Evolutionary conservation across 495 filamentous ascomycete genomes (phyloP).

Genomic region (Penicillium cinerascens): DNA sequence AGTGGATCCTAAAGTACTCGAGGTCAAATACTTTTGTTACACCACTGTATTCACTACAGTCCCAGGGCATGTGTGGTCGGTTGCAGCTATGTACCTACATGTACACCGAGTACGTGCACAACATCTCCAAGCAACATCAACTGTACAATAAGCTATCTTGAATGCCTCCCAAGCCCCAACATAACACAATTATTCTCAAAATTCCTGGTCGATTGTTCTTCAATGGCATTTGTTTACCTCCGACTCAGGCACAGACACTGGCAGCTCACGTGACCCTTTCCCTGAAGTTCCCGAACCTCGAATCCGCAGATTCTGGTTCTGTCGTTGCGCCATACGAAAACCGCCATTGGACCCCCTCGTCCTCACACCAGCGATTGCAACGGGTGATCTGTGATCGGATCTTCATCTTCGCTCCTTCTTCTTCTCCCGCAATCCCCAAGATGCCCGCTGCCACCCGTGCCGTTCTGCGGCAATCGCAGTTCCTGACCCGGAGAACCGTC

Average conservation of each 20-base stretch:
- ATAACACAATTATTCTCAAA: background rate
- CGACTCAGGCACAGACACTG: background rate
- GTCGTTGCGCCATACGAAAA: constrained; percentile 39
- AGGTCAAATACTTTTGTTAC: too few species aligned
- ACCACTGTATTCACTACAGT: too few species aligned
- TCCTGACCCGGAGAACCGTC: constrained; percentile 53
- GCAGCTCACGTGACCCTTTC: constrained; percentile 28
- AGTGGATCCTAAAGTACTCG: too few species aligned
- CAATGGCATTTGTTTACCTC: background rate
- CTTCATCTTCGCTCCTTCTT: constrained; percentile 26
- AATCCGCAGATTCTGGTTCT: constrained; percentile 44
- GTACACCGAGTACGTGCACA: background rate
- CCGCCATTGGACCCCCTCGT: constrained; percentile 42
- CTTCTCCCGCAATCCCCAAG: constrained; percentile 30
- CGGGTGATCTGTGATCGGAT: constrained; percentile 26
- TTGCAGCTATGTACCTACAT: too few species aligned
- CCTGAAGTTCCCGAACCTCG: constrained; percentile 46
- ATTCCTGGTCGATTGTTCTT: background rate
- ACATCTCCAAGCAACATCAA: background rate
- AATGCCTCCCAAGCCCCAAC: background rate
- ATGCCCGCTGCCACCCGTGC: constrained; percentile 54
- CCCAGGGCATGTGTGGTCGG: too few species aligned
- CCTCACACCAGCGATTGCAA: constrained; percentile 30
- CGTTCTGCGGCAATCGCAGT: constrained; percentile 59
- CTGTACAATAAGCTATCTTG: background rate